Percentiles rank a stretch among this genome's conserved stretches.
Conservation (phyloP, 176 grass and related monocot species). For the Oryza meyeriana region DNA sequence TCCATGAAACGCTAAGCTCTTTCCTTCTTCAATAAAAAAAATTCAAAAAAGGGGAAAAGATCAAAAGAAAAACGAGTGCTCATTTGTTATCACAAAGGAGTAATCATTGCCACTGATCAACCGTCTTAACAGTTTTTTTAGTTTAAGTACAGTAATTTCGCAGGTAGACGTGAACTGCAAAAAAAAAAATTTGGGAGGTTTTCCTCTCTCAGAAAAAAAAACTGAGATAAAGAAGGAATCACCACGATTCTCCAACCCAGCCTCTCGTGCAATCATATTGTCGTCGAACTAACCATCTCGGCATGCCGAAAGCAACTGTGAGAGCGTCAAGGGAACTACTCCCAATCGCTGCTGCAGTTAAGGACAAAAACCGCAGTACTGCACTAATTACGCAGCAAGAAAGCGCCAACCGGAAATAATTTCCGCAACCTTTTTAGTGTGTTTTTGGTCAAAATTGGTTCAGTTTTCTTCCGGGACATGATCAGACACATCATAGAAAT, state of each 20-base stretch:
- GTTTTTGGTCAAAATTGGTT: not conserved
- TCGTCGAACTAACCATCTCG: conserved; percentile 15
- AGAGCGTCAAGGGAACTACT: not conserved
- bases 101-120: not conserved
- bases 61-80: not conserved
- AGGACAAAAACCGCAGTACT: conserved; percentile 19
- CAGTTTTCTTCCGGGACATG: not conserved
- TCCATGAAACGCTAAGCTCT: not conserved
- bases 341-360: not conserved
- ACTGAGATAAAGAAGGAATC: not conserved
- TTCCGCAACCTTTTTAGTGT: not conserved
- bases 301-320: conserved; percentile 15
- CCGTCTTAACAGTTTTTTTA: not conserved
- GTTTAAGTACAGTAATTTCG: not conserved
- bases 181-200: not conserved
- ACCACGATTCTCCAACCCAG: conserved; percentile 27
- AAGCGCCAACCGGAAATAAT: not conserved
- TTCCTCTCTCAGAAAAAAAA: not conserved
- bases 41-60: too few relatives aligned
- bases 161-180: not conserved
- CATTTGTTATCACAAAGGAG: not conserved
- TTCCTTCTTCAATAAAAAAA: too few relatives aligned
- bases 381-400: not conserved
- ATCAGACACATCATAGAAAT: not conserved
- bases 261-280: conserved; percentile 30